phyloP scores from a whole-genome alignment of 2,329 filamentous ascomycete genomes.

The Neopestalotiopsis rosae region DNA sequence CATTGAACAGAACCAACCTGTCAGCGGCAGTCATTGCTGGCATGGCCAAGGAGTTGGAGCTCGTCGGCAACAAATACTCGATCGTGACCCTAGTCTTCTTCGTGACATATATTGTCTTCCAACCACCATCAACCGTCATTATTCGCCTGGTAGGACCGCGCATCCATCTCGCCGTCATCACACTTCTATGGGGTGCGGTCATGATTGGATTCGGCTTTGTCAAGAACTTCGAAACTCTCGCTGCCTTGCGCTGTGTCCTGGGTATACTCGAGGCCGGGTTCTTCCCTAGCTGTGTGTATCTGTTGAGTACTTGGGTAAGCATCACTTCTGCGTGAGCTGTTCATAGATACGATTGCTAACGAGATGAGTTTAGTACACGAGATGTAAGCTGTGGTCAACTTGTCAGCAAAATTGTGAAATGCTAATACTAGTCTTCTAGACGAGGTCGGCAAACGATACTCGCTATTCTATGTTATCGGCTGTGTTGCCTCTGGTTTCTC shows the following conservation, averaged over 20 bases:
- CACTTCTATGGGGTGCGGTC: slow-evolving; percentile 61
- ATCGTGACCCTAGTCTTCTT: slow-evolving; percentile 77
- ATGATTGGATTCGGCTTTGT: slow-evolving; percentile 73
- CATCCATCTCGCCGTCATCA: slow-evolving; percentile 58
- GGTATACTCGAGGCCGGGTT: slow-evolving; percentile 73
- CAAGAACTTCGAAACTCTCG: slow-evolving; percentile 52
- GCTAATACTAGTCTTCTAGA: slow-evolving; percentile 41
- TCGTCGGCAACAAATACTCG: slow-evolving; percentile 53
- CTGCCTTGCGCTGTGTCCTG: slow-evolving; percentile 62
- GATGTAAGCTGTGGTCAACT: slow-evolving; percentile 50
- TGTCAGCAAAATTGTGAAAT: background rate
- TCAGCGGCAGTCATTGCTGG: slow-evolving; percentile 75
- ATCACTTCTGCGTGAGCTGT: background rate
- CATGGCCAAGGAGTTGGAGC: slow-evolving; percentile 53
- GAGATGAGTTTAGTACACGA: slow-evolving; percentile 55
- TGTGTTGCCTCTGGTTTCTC: slow-evolving; percentile 69
- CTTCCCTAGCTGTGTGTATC: slow-evolving; percentile 73
- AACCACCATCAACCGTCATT: slow-evolving; percentile 73
- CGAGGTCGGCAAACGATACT: slow-evolving; percentile 73
- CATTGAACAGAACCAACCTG: slow-evolving; percentile 62
- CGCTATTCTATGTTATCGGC: slow-evolving; percentile 72
- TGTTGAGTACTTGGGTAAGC: slow-evolving; percentile 48
- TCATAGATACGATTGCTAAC: background rate
- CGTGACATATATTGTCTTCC: slow-evolving; percentile 73
- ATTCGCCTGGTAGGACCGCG: slow-evolving; percentile 70